Base-by-base conservation (phyloP, 1,284 basidiomycete genomes). In the Cutaneotrichosporon cyanovorans region DNA sequence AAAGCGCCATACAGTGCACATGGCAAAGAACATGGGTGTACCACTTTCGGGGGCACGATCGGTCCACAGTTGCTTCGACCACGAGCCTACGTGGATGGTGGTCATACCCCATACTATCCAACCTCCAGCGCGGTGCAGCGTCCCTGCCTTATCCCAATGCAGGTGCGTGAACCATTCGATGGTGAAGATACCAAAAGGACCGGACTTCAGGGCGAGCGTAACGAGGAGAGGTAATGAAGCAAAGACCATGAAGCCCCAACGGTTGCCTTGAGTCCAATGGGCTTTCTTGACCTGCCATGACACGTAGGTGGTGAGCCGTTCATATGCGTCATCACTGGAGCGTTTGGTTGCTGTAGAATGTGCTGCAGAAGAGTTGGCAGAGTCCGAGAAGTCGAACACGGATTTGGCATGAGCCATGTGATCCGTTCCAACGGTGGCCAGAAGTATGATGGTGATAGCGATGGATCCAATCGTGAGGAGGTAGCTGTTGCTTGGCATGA, bases 121-220 rank as follows among this genome's bases (percentile, higher is more conserved):
- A 3, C 83, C 88, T 7, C 78, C 74, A 77, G 82, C 85, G 35
- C 80, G 78, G 71, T 87, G 86, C 8, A 86, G 71, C 65, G 80
- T 77, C 4, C 78, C 74, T 22, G 88, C 78, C 60, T 87, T 85
- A 73, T 91, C 87, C 60, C 85, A 84, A 56, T 82, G 79, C 30
- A 87, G 66, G 40, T 85, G 80, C 18, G 80, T 78, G 51, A 84
- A 75, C 54, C 79, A 79, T 0, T 80, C 78, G 21, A 83, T 74
- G 16, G 87, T 80, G 58, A 89, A 79, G 37, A 89, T 62, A 37
- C 85, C 87, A 60, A 88, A 84, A 0, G 88, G 88, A 10, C 84
- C 81, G 4, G 84, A 77, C 66, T 89, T 90, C 63, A 91, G 77
- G 2, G 83, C 86, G 50, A 88, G 77, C 8, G 87, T 74, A 46